Conservation (phyloP, 495 filamentous ascomycete genomes). For the Talaromyces stipitatus region DNA sequence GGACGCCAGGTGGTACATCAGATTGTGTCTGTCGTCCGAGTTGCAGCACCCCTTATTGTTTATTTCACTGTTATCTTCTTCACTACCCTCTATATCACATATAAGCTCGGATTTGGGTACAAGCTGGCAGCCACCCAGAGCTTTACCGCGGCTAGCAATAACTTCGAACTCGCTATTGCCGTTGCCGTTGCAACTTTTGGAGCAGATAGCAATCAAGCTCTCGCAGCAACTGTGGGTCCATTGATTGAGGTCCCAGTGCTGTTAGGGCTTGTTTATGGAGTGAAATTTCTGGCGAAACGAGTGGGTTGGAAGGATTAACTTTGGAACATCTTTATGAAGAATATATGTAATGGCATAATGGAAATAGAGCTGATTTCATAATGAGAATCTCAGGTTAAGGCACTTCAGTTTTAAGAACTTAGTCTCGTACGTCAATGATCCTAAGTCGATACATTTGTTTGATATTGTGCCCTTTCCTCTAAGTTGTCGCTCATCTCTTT, state of each 20-base stretch:
- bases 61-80: slow-evolving; percentile 75
- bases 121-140: slow-evolving; percentile 68
- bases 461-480: too few relatives aligned
- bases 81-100: slow-evolving; percentile 49
- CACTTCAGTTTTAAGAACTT: too few relatives aligned
- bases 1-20: slow-evolving; percentile 73
- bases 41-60: slow-evolving; percentile 70
- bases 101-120: slow-evolving; percentile 66
- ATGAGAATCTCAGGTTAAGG: too few relatives aligned
- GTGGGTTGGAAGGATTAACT: slow-evolving; percentile 51
- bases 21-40: slow-evolving; percentile 73
- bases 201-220: slow-evolving; percentile 69
- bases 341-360: too few relatives aligned
- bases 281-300: slow-evolving; percentile 39
- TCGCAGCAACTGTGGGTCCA: slow-evolving; percentile 86
- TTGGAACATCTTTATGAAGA: too few relatives aligned
- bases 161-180: slow-evolving; percentile 91
- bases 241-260: slow-evolving; percentile 88
- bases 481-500: too few relatives aligned
- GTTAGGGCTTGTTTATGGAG: slow-evolving; percentile 71
- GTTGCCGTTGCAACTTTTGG: slow-evolving; percentile 84
- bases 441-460: too few relatives aligned
- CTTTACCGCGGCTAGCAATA: slow-evolving; percentile 92
- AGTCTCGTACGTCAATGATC: too few relatives aligned
- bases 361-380: too few relatives aligned